A percentile compares a stretch with the other conserved stretches of the same genome.
These are phyloP conservation scores for Hypomyces perniciosus DNA, from an alignment of 2,329 filamentous ascomycete genomes.

Conservation along the genomic window DNA sequence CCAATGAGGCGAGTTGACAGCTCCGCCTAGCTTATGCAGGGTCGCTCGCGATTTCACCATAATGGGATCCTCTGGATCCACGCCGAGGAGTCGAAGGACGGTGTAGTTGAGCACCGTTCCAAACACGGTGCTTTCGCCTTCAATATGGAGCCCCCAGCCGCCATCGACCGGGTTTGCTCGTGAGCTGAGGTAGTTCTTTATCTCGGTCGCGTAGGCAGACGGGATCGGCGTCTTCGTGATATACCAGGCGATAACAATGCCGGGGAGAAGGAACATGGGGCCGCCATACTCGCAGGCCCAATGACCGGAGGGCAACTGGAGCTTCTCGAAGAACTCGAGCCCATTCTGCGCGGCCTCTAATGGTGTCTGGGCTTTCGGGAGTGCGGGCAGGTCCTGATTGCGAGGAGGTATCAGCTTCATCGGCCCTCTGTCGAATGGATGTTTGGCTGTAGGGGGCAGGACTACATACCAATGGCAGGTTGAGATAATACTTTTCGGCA, in stretches of 20 bases:
- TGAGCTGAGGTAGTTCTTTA: slow-evolving; percentile 86
- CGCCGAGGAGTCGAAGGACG: slow-evolving; percentile 71
- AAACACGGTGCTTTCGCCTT: slow-evolving; percentile 87
- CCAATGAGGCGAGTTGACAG: slow-evolving; percentile 83
- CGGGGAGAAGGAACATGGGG: slow-evolving; percentile 90
- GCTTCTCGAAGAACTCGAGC: slow-evolving; percentile 78
- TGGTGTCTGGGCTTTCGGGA: slow-evolving; percentile 65
- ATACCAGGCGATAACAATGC: slow-evolving; percentile 80
- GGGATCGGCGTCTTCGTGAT: slow-evolving; percentile 84
- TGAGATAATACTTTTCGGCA: slow-evolving; percentile 87
- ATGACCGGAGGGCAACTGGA: slow-evolving; percentile 83
- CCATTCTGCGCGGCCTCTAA: slow-evolving; percentile 77
- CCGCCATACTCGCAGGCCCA: slow-evolving; percentile 98
- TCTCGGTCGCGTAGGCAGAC: slow-evolving; percentile 72
- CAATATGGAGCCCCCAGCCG: slow-evolving; percentile 96
- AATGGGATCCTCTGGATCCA: slow-evolving; percentile 72
- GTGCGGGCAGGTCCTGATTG: slow-evolving; percentile 62
- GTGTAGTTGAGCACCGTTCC: slow-evolving; percentile 88
- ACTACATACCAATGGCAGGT: slow-evolving; percentile 63
- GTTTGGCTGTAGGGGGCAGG: neutral
- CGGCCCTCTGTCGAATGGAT: neutral
- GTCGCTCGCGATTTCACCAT: slow-evolving; percentile 80
- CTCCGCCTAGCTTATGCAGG: slow-evolving; percentile 80
- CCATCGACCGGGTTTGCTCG: slow-evolving; percentile 81
- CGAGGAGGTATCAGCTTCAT: slow-evolving; percentile 4